Base-by-base conservation (phyloP, 2,329 filamentous ascomycete genomes). In the Ilyonectria sp. region DNA sequence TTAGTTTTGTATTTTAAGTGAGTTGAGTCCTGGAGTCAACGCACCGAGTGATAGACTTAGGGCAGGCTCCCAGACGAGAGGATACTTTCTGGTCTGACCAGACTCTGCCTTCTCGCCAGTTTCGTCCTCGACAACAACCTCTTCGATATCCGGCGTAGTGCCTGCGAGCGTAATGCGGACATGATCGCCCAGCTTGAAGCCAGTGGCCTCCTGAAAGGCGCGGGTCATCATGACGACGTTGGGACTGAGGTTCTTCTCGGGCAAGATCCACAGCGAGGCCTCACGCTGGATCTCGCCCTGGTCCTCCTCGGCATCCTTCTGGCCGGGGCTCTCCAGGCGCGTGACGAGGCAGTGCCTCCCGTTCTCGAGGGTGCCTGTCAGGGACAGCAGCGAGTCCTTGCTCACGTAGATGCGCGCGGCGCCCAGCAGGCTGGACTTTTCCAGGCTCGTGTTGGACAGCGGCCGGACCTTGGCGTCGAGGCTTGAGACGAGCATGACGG, bases 191-290 rank as follows among this genome's bases (percentile, higher is more conserved):
- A 96, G 84, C 68, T 92, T 91, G 73, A 97, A 87, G 1, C 89
- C 89, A 71, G 92, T 92, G 7, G 89, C 87, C 40, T 93, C 91
- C 69, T 93, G 91, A 60, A 97, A 89, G 6, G 89, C 85, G 69
- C 93, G 91, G 23, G 93, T 91, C 83, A 93, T 89, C 84, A 95
- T 87, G 56, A 93, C 84, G 63, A 94, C 86, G 69, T 91, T 88
- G 71, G 89, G 89, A 75, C 90, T 87, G 71, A 94, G 83, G 74
- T 91, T 90, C 77, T 91, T 87, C 50, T 86, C 85, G 2, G 85
- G 83, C 17, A 86, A 79, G 0, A 83, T 82, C 82, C 86, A 88
- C 1, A 87, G 80, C 33, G 85, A 82, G 6, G 86, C 86, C 71
- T 88, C 84, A 17, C 83, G 80, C 47, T 63, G 65, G 15, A 73